A percentile compares a stretch with the other conserved stretches of the same genome.
Evolutionary conservation across 208 protist species (phyloP).

Genomic region (Crithidia brevicula): DNA sequence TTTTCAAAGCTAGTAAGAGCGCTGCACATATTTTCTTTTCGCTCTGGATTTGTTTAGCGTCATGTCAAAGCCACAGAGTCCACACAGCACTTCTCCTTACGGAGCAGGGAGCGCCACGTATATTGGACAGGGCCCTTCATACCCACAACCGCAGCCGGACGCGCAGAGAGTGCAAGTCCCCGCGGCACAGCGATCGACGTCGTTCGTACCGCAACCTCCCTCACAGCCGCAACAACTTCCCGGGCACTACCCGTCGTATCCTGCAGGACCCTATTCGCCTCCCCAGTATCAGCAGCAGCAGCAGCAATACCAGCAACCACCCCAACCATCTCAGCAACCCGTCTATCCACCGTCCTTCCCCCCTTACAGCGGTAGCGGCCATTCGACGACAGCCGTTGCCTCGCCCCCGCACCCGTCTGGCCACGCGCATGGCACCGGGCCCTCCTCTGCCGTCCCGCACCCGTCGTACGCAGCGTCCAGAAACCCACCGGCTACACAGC

Average conservation of each 20-base stretch:
- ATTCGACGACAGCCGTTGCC: neutral
- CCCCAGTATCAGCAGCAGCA: no score
- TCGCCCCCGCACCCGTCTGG: neutral
- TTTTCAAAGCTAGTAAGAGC: no score
- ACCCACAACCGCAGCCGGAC: conserved; percentile 4
- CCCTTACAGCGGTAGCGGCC: neutral
- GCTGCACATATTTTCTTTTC: neutral
- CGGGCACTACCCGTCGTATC: neutral
- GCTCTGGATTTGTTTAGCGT: neutral
- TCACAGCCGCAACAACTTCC: neutral
- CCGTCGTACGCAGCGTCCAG: conserved; percentile 12
- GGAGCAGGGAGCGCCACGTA: neutral
- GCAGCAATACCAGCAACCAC: conserved; percentile 8
- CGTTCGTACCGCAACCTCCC: neutral
- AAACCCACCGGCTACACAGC: no score
- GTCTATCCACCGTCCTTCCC: conserved; percentile 20
- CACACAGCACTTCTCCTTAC: neutral
- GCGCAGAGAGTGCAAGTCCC: neutral
- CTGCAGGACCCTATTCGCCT: neutral
- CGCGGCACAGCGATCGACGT: neutral
- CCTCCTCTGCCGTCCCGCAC: neutral
- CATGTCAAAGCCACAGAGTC: conserved; percentile 16
- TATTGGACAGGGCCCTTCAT: neutral
- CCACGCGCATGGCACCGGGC: neutral
- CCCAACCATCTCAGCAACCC: conserved; percentile 5